These are phyloP conservation scores for Lathyrus sativus DNA, from an alignment of 306 rosid species.

Conservation along the genomic window DNA sequence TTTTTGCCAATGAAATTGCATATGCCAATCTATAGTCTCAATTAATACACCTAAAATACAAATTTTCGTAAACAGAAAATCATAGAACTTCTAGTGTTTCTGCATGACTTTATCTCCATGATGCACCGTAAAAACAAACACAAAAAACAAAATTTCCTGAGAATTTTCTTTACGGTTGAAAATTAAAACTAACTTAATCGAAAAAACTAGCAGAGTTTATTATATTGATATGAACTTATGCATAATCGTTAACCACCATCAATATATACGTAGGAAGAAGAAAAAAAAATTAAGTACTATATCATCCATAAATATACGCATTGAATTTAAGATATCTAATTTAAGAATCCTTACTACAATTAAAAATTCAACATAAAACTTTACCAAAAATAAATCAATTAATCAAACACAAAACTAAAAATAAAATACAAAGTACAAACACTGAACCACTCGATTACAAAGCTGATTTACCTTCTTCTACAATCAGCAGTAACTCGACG, in stretches of 20 bases:
- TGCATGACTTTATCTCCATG: conserved; percentile 4
- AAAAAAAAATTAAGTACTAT: background rate
- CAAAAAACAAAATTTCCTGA: background rate
- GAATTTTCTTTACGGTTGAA: background rate
- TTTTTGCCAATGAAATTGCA: background rate
- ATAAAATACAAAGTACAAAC: background rate
- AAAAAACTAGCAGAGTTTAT: conserved; percentile 5
- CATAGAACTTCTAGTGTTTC: background rate
- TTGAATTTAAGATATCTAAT: conserved; percentile 5
- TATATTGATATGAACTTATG: background rate
- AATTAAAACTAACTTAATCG: background rate
- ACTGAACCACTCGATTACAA: background rate
- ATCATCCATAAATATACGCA: conserved; percentile 1
- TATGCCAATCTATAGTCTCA: conserved; percentile 22
- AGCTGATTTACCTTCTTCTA: conserved; percentile 70
- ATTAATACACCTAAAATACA: conserved; percentile 4
- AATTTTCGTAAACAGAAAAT: conserved; percentile 2
- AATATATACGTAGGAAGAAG: too few relatives aligned
- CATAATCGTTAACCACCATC: background rate
- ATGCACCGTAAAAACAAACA: background rate
- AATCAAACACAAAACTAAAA: background rate
- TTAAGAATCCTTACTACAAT: too few relatives aligned
- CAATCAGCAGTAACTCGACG: conserved; percentile 88
- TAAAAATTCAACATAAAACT: too few relatives aligned
- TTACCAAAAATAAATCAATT: too few relatives aligned